Evolutionary conservation across 139 green algal species (phyloP), one percentile per base, ranked within the genome.

Genomic region (Coelastrella sp.): DNA sequence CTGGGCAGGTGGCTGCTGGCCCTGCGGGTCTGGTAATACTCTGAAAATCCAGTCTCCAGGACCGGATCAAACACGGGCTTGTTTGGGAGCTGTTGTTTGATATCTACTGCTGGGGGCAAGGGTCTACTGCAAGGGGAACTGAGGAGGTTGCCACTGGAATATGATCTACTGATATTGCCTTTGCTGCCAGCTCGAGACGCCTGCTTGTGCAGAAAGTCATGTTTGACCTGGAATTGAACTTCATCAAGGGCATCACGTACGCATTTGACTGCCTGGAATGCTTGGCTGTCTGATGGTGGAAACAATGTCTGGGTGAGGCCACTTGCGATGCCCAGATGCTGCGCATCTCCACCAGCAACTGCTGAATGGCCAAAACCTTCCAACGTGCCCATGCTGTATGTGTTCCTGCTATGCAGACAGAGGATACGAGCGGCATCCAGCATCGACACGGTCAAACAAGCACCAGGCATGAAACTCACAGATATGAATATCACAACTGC

Each of bases 21-120:
- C 58, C 35, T 85, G 79, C 79, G 79, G 8, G 19, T 63, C 17
- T 85, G 79, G 7, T 85, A 85, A 57, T 72, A 85, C 56, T 85
- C 79, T 57, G 35, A 61, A 56, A 85, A 85, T 6, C 8, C 24
- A 11, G 17, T 27, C 1, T 76, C 19, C 3, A 76, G 24, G 7
- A 76, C 68, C n/a, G 68, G 68, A 19, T 76, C 19, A 24, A 76
- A n/a, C 8, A 10, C 6, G 19, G 68, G 68, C 19, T 76, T 25
- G 10, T 10, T 19, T 4, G n/a, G 68, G 19, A 27, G 4, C 15
- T 76, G 15, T 8, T 76, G 15, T 19, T 11, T 76, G 68, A 25
- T 8, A 11, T 27, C 68, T 76, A 24, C 15, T 76, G 68, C n/a
- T 7, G 68, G 68, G 10, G 8, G 35, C 7, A 76, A 10, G 17